Base-by-base conservation (phyloP, 140 eudicot genomes). In the Oenanthe javanica region DNA sequence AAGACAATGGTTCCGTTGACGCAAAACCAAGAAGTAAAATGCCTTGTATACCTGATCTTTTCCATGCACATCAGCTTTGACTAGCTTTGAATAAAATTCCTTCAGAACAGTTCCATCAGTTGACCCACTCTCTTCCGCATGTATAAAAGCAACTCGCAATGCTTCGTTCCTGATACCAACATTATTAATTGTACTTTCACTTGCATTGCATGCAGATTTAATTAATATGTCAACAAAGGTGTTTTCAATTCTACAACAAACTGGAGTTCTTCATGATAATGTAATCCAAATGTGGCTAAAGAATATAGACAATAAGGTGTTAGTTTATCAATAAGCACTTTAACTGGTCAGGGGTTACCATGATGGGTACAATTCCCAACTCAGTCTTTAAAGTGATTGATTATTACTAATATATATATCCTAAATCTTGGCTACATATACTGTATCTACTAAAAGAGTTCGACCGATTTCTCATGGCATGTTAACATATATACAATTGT, bases 101-200 rank as follows among this genome's bases (percentile, higher is more conserved):
- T 82, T 95, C 42, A 81, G 49, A 61, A 87, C 84, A 46, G 49
- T 84, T 75, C 96, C 92, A 85, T 89, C 96, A 63, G 67, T 47
- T 14, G 80, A 85, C 10, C 81, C 82, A 79, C 80, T 85, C 81
- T 95, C 97, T 83, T 92, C 99, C 76, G 83, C 90, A 72, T 95
- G 99, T 84, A 95, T 95, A 83, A 90, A 95, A 89, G 99, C 99
- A 88, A 95, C 99, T 66, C 99, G 90, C 89, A 95, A 97, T 40
- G 99, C 99, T 84, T 95, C 99, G 69, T 95, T 95, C 90, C 99
- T 95, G 79, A 67, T 15, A 25, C 45, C 43, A 71, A 86, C 50
- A 78, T 77, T 31, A 25, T 11, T 46, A 59, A 55, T 25, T 38
- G 50, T 19, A 51, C 51, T 72, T 46, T 45, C 52, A 54, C 52